Base-by-base conservation (phyloP, 2,329 filamentous ascomycete species). In the Penicillium brevicompactum region DNA sequence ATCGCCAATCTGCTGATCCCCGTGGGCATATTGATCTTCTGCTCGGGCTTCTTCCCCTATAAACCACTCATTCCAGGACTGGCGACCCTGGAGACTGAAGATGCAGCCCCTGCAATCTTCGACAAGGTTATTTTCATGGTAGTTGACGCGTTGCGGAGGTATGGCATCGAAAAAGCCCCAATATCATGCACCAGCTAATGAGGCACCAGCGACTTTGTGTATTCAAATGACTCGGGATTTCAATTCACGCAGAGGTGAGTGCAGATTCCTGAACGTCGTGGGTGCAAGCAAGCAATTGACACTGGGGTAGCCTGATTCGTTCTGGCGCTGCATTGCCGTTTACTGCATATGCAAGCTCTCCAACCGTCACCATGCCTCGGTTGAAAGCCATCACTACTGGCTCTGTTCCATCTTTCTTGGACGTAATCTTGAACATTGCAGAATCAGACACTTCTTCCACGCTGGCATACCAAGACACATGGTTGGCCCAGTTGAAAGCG, bases 301-400 rank as follows among this genome's bases (percentile, higher is more conserved):
- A 47, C 21, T 45, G 38, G 30, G 49, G 21, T 68, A 96, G 91
- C 65, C 81, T 97, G 62, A 96, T 97, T 70, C 85, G 88, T 67
- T 81, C 87, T 74, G 93, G 93, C 56, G 83, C 83, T 55, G 95
- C 94, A 6, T 80, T 97, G 37, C 94, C 94, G 3, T 99, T 96
- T 72, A 99, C 94, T 31, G 93, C 93, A 32, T 89, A 96, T 82
- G 94, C 94, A 16, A 89, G 91, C n/a, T 92, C 95, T 49, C 94
- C 94, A 2, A 99, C 94, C 7, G 93, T 99, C 58, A 99, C 94
- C 16, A 97, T 99, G 94, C 94, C 94, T 41, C 87, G 93, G 59
- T 87, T 99, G 67, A 99, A 99, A 77, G 92, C 94, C 46, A 92
- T 99, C 60, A 99, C 94, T 1, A 97, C 94, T 1, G 94, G 94